Percentiles rank a stretch among this genome's conserved stretches.
Conservation (phyloP, 2,329 filamentous ascomycete genomes). For the Pyricularia sp. region DNA sequence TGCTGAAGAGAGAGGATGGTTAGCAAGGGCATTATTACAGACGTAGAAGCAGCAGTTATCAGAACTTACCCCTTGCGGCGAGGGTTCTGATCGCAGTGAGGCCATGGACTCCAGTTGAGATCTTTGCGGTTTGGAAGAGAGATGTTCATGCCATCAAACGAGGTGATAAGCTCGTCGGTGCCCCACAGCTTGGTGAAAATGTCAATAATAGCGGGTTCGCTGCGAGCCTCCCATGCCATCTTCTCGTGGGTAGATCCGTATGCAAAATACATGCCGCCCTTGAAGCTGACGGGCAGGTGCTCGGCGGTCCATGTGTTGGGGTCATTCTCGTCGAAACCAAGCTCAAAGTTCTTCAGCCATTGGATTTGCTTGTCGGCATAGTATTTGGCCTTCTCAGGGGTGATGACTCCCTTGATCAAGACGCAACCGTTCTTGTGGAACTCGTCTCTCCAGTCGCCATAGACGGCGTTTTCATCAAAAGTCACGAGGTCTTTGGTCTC, state of each 20-base stretch:
- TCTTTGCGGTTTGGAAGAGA: conserved; percentile 24
- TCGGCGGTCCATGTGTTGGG: conserved; percentile 26
- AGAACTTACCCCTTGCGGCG: conserved; percentile 19
- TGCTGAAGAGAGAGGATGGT: conserved; percentile 6
- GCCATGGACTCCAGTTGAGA: conserved; percentile 20
- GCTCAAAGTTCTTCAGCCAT: conserved; percentile 27
- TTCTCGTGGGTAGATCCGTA: conserved; percentile 21
- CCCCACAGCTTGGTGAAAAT: conserved; percentile 28
- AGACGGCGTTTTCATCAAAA: conserved; percentile 13
- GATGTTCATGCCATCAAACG: conserved; percentile 24
- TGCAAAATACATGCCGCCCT: conserved; percentile 18
- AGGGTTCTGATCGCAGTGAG: conserved; percentile 29
- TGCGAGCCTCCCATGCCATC: conserved; percentile 28
- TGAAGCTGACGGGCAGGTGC: conserved; percentile 27
- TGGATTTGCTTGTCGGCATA: conserved; percentile 1
- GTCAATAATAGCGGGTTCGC: conserved; percentile 25
- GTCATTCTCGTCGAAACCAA: conserved; percentile 25
- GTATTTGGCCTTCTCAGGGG: conserved; percentile 17
- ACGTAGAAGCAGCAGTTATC: background rate
- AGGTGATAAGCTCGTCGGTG: conserved; percentile 15
- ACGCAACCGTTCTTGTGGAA: conserved; percentile 26
- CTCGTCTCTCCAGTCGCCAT: conserved; percentile 30
- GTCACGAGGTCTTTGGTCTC: conserved; percentile 7
- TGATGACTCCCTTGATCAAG: conserved; percentile 25
- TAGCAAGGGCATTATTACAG: background rate